Base-by-base conservation (phyloP, 371 early-diverging fungal species). In the Mortierella sp. region DNA sequence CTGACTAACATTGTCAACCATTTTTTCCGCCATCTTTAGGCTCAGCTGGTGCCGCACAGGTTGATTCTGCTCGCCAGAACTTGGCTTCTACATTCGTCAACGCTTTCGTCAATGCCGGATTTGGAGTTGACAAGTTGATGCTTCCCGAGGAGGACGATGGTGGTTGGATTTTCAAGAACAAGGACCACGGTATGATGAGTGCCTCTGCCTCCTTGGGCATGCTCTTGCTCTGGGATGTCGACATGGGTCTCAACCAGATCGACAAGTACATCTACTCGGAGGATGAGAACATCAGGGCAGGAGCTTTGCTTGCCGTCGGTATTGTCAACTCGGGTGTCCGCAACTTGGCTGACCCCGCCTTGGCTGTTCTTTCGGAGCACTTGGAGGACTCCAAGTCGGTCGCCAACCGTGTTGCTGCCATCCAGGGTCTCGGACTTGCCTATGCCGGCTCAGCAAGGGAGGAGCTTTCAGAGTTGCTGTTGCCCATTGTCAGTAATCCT, bases 31-130 rank as follows among this genome's bases (percentile, higher is more conserved):
- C 1, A 16, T 27, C 32, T 27, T 35, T 92, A 76, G 95, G 95
- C 29, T 78, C 76, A 35, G 90, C 93, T 46, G 90, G 91, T 32
- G 90, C 90, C 18, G 84, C 78, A 38, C 95, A 91, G 76, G 94
- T 98, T 55, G 99, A 98, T 83, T 97, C 97, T 77, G 98, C 98
- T 32, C 94, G 96, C 70, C 97, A 98, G 84, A 98, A 99, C 88
- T 90, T 99, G 65, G 97, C 99, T 0, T 96, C 98, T 43, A 97
- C 98, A 5, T 98, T 98, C 91, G 99, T 99, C 54, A 99, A 99
- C 87, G 99, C 97, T 0, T 99, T 99, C 91, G 97, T 99, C 72
- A 99, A 99, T 85, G 97, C 96, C 54, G 99, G 98, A 12, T 99
- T 98, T 88, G 95, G 97, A 70, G 95, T 90, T 32, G 99, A 99